These are phyloP conservation scores for Neonectria faginata DNA, from an alignment of 2,329 filamentous ascomycete species.

Conservation along the genomic window DNA sequence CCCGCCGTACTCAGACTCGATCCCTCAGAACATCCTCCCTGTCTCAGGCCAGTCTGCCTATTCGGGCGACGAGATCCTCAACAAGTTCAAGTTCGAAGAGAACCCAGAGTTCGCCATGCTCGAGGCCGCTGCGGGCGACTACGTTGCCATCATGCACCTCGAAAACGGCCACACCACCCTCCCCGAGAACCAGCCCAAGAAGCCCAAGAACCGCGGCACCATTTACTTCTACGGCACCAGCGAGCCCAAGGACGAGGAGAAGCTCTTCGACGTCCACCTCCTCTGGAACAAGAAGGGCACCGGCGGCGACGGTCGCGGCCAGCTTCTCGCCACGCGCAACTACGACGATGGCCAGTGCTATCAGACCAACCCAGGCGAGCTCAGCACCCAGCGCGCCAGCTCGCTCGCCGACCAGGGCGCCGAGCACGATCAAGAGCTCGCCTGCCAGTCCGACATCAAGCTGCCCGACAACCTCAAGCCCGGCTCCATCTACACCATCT, in stretches of 20 bases:
- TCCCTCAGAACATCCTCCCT: conserved; percentile 74
- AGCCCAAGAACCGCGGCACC: conserved; percentile 75
- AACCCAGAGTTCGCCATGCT: conserved; percentile 72
- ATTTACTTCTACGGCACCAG: conserved; percentile 80
- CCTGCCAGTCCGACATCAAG: conserved; percentile 84
- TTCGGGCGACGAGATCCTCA: conserved; percentile 66
- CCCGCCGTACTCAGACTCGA: conserved; percentile 66
- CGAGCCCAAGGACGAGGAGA: conserved; percentile 64
- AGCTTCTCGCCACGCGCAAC: conserved; percentile 79
- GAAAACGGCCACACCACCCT: conserved; percentile 83
- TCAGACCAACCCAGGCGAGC: conserved; percentile 73
- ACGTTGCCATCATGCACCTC: conserved; percentile 74
- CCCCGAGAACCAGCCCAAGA: conserved; percentile 66
- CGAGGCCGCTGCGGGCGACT: conserved; percentile 68
- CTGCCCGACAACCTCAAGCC: conserved; percentile 75
- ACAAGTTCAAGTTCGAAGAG: conserved; percentile 50
- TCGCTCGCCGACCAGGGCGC: conserved; percentile 66
- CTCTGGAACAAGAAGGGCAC: conserved; percentile 83
- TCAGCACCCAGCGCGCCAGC: conserved; percentile 69
- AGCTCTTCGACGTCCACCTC: conserved; percentile 74
- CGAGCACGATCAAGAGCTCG: conserved; percentile 69
- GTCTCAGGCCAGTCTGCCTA: conserved; percentile 72
- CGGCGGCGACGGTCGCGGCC: conserved; percentile 82
- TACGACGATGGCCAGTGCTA: conserved; percentile 95
- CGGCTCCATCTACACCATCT: conserved; percentile 79